Percentiles rank a stretch among this genome's conserved stretches.
Conservation (phyloP, 75 land plant genomes). For the Cupressus sempervirens region DNA sequence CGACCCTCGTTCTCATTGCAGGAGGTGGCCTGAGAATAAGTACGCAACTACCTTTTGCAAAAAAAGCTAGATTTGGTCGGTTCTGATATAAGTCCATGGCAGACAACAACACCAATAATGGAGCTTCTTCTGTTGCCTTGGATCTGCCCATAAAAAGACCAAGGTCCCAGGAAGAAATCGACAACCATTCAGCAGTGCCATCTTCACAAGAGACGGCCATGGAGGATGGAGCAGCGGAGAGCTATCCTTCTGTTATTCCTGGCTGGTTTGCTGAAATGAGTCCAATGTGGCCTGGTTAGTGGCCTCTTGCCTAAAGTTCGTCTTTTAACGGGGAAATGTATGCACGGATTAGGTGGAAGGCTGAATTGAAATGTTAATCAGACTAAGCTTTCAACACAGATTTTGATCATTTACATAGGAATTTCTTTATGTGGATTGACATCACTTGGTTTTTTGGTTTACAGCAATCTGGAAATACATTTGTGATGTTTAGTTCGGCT, state of each 20-base stretch:
- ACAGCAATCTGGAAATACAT: not conserved
- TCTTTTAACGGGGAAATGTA: not conserved
- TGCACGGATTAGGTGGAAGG: not conserved
- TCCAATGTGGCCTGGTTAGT: conserved; percentile 72
- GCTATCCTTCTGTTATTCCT: conserved; percentile 44
- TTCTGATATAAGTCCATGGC: not conserved
- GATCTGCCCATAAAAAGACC: conserved; percentile 1
- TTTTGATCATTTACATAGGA: not conserved
- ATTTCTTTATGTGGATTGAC: not conserved
- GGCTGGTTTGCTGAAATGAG: conserved; percentile 82
- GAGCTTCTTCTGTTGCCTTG: not conserved
- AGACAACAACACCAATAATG: not conserved
- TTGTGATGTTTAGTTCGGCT: not conserved
- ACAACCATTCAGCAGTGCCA: not conserved
- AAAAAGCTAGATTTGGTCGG: conserved; percentile 2
- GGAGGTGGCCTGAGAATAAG: not conserved
- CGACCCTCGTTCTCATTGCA: not conserved
- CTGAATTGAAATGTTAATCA: not conserved
- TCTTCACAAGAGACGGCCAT: not conserved
- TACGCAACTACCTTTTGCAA: not conserved
- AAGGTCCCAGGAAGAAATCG: not conserved
- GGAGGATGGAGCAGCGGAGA: not conserved
- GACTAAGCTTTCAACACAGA: not conserved
- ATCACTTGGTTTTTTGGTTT: not conserved
- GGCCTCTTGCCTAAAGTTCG: not conserved